Evolutionary conservation across 2,329 filamentous ascomycete genomes (phyloP).

Genomic region (Talaromyces pinophilus): DNA sequence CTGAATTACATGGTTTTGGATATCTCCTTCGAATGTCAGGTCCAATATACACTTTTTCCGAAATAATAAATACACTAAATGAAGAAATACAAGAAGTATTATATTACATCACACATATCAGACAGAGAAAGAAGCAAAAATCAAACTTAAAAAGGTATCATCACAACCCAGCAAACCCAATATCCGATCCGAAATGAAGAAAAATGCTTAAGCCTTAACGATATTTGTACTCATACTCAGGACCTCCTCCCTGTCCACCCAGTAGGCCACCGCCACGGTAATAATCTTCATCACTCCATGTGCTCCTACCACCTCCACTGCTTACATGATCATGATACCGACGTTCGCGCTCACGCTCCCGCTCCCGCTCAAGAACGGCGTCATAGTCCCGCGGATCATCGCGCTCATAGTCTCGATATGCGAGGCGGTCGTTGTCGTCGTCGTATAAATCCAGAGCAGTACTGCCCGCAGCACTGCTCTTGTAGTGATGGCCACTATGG

Average conservation of each 20-base stretch:
- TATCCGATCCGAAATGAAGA: not conserved
- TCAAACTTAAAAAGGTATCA: slow-evolving; percentile 17
- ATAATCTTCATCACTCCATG: slow-evolving; percentile 42
- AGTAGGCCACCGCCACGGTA: slow-evolving; percentile 35
- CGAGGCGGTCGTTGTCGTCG: slow-evolving; percentile 28
- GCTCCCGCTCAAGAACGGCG: slow-evolving; percentile 32
- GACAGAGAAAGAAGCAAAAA: not conserved
- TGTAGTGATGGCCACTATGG: slow-evolving; percentile 30
- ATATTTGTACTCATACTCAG: slow-evolving; percentile 28
- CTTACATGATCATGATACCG: slow-evolving; percentile 32
- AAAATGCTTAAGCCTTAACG: slow-evolving; percentile 8
- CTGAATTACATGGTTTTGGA: too few relatives aligned
- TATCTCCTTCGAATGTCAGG: too few relatives aligned
- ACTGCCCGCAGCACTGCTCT: slow-evolving; percentile 25
- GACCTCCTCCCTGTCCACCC: slow-evolving; percentile 33
- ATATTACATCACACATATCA: slow-evolving; percentile 10
- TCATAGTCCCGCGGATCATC: slow-evolving; percentile 32
- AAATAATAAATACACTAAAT: not conserved
- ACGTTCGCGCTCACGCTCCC: slow-evolving; percentile 32
- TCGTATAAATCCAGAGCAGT: slow-evolving; percentile 2
- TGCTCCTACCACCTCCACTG: slow-evolving; percentile 29
- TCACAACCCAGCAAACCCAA: slow-evolving; percentile 5
- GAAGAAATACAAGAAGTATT: not conserved
- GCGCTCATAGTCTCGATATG: slow-evolving; percentile 34
- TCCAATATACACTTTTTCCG: not conserved